A percentile compares a stretch with the other conserved stretches of the same genome.
phyloP scores from a whole-genome alignment of 306 rosid species.

The Quercus wislizeni region DNA sequence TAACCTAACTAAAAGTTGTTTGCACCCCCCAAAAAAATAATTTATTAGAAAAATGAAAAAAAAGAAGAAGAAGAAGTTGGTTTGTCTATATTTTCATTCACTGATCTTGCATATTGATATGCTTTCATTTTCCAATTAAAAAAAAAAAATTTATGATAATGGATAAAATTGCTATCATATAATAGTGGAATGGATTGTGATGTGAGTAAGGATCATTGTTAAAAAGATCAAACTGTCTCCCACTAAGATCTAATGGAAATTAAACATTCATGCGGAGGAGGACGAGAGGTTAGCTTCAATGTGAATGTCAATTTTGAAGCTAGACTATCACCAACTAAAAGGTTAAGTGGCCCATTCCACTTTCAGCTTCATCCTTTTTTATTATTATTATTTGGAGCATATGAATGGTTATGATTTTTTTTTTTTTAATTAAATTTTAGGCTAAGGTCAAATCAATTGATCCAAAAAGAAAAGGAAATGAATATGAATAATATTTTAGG shows the following conservation, averaged over 20 bases:
- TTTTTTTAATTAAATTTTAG: too few species aligned
- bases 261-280: not conserved
- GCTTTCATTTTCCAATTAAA: not conserved
- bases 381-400: too few species aligned
- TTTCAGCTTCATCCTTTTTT: not conserved
- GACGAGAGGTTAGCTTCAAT: not conserved
- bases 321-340: not conserved
- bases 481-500: not conserved
- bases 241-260: not conserved
- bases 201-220: too few species aligned
- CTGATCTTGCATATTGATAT: not conserved
- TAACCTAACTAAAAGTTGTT: too few species aligned
- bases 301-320: too few species aligned
- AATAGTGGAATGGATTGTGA: slow-evolving; percentile 9
- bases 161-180: not conserved
- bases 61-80: not conserved
- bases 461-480: not conserved
- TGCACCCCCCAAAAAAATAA: not conserved
- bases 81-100: not conserved
- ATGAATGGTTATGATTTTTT: too few species aligned
- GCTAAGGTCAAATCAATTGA: too few species aligned
- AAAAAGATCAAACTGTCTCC: not conserved
- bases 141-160: not conserved
- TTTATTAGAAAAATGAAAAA: not conserved
- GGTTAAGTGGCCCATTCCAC: not conserved